Conservation (phyloP, 1,284 basidiomycete species). For the Trichosporon coremiiforme region DNA sequence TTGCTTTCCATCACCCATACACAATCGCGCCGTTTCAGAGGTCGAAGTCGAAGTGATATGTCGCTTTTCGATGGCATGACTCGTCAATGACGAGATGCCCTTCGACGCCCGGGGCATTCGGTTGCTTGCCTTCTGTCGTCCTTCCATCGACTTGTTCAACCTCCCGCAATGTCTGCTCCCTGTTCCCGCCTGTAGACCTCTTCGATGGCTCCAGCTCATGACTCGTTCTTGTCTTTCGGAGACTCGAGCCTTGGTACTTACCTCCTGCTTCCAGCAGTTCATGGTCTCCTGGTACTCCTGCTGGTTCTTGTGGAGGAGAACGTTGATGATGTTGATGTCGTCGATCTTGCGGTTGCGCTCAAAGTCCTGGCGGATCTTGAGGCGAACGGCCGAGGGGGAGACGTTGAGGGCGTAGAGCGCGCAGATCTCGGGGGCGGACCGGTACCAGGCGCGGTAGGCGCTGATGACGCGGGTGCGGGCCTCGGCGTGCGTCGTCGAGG, state of each 20-base stretch:
- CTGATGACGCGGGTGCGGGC: slow-evolving; percentile 71
- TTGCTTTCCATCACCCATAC: too few species aligned
- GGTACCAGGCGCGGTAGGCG: slow-evolving; percentile 90
- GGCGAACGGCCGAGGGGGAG: slow-evolving; percentile 77
- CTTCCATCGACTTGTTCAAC: background rate
- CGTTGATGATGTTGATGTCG: slow-evolving; percentile 81
- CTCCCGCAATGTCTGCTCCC: background rate
- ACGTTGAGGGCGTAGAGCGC: slow-evolving; percentile 81
- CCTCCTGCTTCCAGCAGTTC: slow-evolving; percentile 86
- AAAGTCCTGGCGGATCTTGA: slow-evolving; percentile 82
- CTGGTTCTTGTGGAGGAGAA: slow-evolving; percentile 81
- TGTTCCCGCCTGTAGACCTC: background rate
- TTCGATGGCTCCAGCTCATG: background rate
- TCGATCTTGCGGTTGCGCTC: slow-evolving; percentile 82
- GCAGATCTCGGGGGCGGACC: slow-evolving; percentile 85
- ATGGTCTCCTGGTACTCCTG: slow-evolving; percentile 93
- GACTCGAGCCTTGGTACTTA: slow-evolving; percentile 37
- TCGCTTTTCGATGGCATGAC: too few species aligned
- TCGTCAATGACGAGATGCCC: too few species aligned
- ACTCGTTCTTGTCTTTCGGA: background rate
- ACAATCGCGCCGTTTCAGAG: too few species aligned
- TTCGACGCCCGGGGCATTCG: too few species aligned
- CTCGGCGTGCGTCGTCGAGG: slow-evolving; percentile 66
- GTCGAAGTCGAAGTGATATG: too few species aligned
- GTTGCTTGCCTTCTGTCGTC: too few species aligned